Percentiles rank a stretch among this genome's conserved stretches.
These are phyloP conservation scores for Amoeboaphelidium occidentale DNA, from an alignment of 371 early-diverging fungal species.

Conservation along the genomic window DNA sequence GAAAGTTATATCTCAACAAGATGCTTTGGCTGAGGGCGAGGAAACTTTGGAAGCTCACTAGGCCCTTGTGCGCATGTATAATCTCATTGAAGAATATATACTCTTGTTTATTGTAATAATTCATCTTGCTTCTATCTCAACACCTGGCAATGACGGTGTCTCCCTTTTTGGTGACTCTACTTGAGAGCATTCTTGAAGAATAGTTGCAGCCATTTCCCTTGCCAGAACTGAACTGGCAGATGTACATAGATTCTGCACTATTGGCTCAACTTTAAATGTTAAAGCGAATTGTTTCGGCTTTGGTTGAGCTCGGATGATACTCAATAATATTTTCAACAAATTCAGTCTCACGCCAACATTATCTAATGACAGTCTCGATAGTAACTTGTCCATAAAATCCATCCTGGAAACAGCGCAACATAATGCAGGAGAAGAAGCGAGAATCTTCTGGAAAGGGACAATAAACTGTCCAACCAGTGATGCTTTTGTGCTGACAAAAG, in stretches of 20 bases:
- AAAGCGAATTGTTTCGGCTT: background rate
- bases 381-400: background rate
- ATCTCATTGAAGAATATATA: too few relatives aligned
- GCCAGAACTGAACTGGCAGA: background rate
- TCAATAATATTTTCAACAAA: background rate
- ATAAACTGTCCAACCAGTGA: too few relatives aligned
- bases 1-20: conserved; percentile 42
- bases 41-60: conserved; percentile 35
- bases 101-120: too few relatives aligned
- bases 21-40: conserved; percentile 43
- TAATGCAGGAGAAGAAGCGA: background rate
- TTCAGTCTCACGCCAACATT: background rate
- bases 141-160: too few relatives aligned
- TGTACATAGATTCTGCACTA: background rate
- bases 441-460: background rate
- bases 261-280: background rate
- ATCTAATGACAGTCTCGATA: background rate
- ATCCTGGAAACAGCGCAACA: background rate
- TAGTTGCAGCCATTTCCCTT: background rate
- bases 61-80: too few relatives aligned
- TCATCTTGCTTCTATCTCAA: too few relatives aligned
- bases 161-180: too few relatives aligned
- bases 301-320: background rate
- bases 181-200: too few relatives aligned
- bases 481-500: too few relatives aligned